Conservation (phyloP, 441 rosid species). For the Populus tomentosa region DNA sequence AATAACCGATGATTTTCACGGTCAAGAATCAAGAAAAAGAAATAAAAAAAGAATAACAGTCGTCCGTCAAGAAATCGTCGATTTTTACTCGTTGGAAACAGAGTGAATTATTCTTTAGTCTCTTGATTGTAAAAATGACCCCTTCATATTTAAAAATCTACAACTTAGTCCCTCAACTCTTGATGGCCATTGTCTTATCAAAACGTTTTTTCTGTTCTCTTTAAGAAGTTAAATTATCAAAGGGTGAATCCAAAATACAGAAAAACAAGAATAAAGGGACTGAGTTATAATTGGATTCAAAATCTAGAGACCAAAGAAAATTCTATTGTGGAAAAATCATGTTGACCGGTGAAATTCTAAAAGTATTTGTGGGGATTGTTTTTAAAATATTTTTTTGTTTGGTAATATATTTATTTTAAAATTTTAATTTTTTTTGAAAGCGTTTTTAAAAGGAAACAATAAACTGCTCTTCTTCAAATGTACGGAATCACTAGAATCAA, state of each 20-base stretch:
- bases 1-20: neutral
- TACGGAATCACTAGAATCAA: neutral
- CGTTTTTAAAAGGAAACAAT: too few species aligned
- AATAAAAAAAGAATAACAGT: neutral
- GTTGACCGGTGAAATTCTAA: neutral
- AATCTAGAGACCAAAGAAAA: neutral
- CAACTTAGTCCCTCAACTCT: neutral
- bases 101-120: neutral
- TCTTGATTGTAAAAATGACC: neutral
- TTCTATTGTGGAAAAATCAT: neutral
- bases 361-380: too few species aligned
- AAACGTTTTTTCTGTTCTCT: neutral
- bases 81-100: neutral
- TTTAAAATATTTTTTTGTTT: too few species aligned
- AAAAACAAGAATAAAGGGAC: neutral
- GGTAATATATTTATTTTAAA: too few species aligned
- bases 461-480: neutral
- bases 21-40: neutral
- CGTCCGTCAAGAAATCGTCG: neutral
- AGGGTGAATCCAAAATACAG: neutral
- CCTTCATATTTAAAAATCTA: neutral
- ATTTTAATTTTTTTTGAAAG: too few species aligned
- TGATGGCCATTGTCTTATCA: neutral
- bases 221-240: neutral
- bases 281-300: too few species aligned